These are phyloP conservation scores for Apophysomyces variabilis DNA, from an alignment of 371 early-diverging fungal genomes.

Conservation along the genomic window DNA sequence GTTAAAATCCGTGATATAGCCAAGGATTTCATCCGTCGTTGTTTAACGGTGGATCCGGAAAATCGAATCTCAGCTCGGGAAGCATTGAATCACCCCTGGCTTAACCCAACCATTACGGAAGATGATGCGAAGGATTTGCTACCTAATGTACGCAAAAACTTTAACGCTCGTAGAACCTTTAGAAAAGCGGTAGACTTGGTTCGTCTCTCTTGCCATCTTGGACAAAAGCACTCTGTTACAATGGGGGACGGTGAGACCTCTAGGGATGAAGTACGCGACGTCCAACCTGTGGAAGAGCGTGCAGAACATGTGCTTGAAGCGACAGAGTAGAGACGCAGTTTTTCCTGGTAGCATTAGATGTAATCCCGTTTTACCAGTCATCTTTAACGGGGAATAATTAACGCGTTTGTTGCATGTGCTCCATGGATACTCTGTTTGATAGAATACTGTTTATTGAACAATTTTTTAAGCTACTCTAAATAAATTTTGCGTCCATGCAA, in stretches of 20 bases:
- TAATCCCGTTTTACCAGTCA: neutral
- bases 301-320: slow-evolving; percentile 50
- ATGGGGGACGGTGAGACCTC: slow-evolving; percentile 19
- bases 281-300: slow-evolving; percentile 51
- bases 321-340: slow-evolving; percentile 5
- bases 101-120: slow-evolving; percentile 42
- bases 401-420: too few relatives aligned
- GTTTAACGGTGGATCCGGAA: slow-evolving; percentile 77
- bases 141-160: slow-evolving; percentile 79
- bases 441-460: too few relatives aligned
- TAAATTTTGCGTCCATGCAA: too few relatives aligned
- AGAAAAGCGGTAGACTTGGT: slow-evolving; percentile 71
- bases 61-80: slow-evolving; percentile 76
- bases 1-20: slow-evolving; percentile 44
- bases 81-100: slow-evolving; percentile 79
- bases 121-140: slow-evolving; percentile 60
- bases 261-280: slow-evolving; percentile 20
- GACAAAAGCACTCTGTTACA: slow-evolving; percentile 41
- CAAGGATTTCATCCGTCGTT: slow-evolving; percentile 80
- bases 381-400: too few relatives aligned
- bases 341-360: neutral
- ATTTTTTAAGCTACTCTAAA: too few relatives aligned
- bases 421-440: too few relatives aligned
- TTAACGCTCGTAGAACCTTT: slow-evolving; percentile 81
- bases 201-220: slow-evolving; percentile 50